A percentile compares a stretch with the other conserved stretches of the same genome.
Conservation (phyloP, 129 eudicot species). For the Chrysanthemum seticuspe region DNA sequence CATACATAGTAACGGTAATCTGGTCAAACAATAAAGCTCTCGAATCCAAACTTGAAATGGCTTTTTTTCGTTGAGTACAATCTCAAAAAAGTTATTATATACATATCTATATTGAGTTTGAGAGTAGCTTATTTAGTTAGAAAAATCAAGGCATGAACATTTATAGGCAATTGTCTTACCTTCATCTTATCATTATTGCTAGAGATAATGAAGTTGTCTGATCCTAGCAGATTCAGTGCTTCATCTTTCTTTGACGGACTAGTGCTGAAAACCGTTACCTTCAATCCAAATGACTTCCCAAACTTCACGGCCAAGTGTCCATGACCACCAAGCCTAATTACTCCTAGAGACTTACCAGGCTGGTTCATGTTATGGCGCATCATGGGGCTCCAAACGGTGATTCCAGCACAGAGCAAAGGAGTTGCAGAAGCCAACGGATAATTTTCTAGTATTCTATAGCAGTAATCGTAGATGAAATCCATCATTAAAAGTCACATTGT, state of each 20-base stretch:
- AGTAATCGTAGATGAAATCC: conserved; percentile 52
- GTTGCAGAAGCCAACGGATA: conserved; percentile 74
- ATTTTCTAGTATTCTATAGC: conserved; percentile 67
- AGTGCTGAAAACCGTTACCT: conserved; percentile 81
- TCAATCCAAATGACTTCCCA: conserved; percentile 94
- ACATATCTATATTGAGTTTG: not conserved
- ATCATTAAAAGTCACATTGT: not conserved
- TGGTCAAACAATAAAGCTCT: not conserved
- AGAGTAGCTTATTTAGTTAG: not conserved
- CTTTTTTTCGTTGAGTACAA: not conserved
- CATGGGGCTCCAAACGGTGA: conserved; percentile 96
- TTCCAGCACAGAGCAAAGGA: conserved; percentile 93
- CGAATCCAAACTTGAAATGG: not conserved
- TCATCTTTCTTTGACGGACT: conserved; percentile 80
- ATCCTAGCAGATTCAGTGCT: conserved; percentile 67
- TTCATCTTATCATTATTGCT: conserved; percentile 69
- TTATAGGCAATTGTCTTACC: conserved; percentile 18
- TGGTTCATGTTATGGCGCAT: conserved; percentile 74
- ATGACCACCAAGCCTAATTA: conserved; percentile 89
- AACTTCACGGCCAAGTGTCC: conserved; percentile 95
- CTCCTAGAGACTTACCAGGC: conserved; percentile 87
- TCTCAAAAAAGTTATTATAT: not conserved
- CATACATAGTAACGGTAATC: not conserved
- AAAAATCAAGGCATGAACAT: too few relatives aligned
- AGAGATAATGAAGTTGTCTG: conserved; percentile 72